Percentiles rank a stretch among this genome's conserved stretches.
Evolutionary conservation across 2,329 filamentous ascomycete species (phyloP).

Genomic region (Cadophora luteo-olivacea): DNA sequence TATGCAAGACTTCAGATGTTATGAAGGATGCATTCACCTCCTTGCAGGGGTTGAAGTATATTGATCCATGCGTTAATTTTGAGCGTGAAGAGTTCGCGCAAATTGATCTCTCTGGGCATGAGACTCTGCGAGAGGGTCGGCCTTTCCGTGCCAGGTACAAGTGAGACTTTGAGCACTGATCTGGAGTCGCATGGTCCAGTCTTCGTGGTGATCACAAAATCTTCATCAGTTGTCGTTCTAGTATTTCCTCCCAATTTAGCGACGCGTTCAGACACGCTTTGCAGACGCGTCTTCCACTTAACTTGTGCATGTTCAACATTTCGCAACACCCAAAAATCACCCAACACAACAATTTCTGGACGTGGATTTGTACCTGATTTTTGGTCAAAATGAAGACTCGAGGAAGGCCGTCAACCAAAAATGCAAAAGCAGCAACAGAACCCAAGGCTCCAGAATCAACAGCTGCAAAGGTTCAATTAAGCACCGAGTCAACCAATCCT

Average conservation of each 20-base stretch:
- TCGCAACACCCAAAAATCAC: slow-evolving; percentile 7
- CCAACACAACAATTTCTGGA: not conserved
- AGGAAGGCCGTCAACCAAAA: slow-evolving; percentile 37
- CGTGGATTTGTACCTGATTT: not conserved
- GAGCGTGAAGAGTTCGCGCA: not conserved
- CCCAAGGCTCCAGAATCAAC: slow-evolving; percentile 37
- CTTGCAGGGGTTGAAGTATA: slow-evolving; percentile 32
- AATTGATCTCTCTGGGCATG: not conserved
- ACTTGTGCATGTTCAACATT: not conserved
- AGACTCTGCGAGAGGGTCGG: not conserved
- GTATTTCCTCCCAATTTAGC: slow-evolving; percentile 11
- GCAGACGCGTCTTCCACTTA: slow-evolving; percentile 13
- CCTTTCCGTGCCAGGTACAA: not conserved
- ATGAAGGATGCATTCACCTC: slow-evolving; percentile 31
- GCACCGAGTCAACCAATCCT: slow-evolving; percentile 48
- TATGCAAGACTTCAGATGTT: slow-evolving; percentile 25
- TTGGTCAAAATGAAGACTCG: slow-evolving; percentile 40
- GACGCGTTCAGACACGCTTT: slow-evolving; percentile 13
- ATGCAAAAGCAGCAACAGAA: slow-evolving; percentile 30
- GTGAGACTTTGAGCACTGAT: not conserved
- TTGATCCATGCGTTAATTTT: slow-evolving; percentile 20
- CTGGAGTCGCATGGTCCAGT: not conserved
- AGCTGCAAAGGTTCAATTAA: slow-evolving; percentile 42
- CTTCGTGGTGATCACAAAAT: not conserved
- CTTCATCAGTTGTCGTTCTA: not conserved